Base-by-base conservation (phyloP, 805 yeast genomes). In the Schwanniomyces yamadae region DNA sequence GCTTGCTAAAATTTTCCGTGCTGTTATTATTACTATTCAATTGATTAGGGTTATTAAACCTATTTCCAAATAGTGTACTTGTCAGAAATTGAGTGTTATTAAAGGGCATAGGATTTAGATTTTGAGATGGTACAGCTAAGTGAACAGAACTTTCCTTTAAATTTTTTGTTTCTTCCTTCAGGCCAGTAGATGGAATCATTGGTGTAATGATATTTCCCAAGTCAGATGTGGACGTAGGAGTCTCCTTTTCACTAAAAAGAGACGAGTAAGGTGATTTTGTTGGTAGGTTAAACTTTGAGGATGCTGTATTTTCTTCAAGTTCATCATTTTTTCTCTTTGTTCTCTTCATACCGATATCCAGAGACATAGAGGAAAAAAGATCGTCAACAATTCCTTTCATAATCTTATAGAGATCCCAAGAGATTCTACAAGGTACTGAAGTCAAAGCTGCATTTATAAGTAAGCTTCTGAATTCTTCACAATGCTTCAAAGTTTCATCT, bases 391-490 rank as follows among this genome's bases (percentile, higher is more conserved):
- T 31, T 15, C 23, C 13, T 19, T 35, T 41, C 42, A 45, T 46
- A 5, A 49, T 33, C 10, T 44, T 40, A 35, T 41, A 50, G 5
- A 52, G 33, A 10, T 49, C 48, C 37, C 38, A 44, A 15, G 54
- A 42, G 11, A 48, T 44, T 22, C 33, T 40, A 29, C 46, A 50
- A 2, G 57, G 52, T 6, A 39, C 33, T 2, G 46, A 39, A 11
- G 34, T 25, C n/a, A 13, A 21, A 14, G 47, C 31, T 3, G 40
- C 42, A 8, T 28, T 27, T 9, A 34, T 39, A 12, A 51, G 26
- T 4, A 47, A 21, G 10, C 31, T 32, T 29, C 38, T 23, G 20
- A 40, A 23, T 13, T 36, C 44, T 28, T 37, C 35, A 28, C 29
- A 22, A 32, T 41, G 40, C 15, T 33, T 22, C 14, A 7, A 12